Evolutionary conservation across 2,329 filamentous ascomycete species (phyloP).

Genomic region (Trichoderma simmonsii): DNA sequence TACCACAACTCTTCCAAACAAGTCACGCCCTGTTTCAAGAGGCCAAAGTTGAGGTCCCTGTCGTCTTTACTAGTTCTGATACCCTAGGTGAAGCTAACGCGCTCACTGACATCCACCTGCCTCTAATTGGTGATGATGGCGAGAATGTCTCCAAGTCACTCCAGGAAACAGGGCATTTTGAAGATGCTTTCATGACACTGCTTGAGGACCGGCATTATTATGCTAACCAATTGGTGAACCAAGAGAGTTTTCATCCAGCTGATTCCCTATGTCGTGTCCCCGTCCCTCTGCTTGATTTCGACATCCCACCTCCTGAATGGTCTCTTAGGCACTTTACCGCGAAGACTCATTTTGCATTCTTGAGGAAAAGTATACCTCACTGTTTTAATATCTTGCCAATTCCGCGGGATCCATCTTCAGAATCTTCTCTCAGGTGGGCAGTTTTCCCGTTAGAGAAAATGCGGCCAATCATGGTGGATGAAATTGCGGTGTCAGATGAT

Average conservation of each 20-base stretch:
- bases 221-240: conserved; percentile 22
- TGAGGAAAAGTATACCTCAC: conserved; percentile 19
- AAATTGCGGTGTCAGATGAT: conserved; percentile 2
- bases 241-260: conserved; percentile 29
- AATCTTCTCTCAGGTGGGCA: conserved; percentile 27
- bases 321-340: conserved; percentile 17
- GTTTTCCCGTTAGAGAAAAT: conserved; percentile 21
- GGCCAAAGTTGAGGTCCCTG: conserved; percentile 26
- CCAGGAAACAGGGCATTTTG: conserved; percentile 21
- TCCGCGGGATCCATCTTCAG: conserved; percentile 11
- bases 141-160: background rate
- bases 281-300: conserved; percentile 31
- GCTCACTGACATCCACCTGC: background rate
- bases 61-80: conserved; percentile 23
- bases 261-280: conserved; percentile 29
- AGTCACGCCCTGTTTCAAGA: background rate
- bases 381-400: conserved; percentile 13
- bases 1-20: background rate
- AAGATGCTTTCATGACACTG: conserved; percentile 26
- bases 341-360: conserved; percentile 27
- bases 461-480: conserved; percentile 19
- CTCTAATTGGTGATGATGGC: background rate
- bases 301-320: conserved; percentile 27
- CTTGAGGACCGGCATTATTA: conserved; percentile 21
- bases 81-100: background rate